Conservation (phyloP, 2,329 filamentous ascomycete species). For the Venturia carpophila region DNA sequence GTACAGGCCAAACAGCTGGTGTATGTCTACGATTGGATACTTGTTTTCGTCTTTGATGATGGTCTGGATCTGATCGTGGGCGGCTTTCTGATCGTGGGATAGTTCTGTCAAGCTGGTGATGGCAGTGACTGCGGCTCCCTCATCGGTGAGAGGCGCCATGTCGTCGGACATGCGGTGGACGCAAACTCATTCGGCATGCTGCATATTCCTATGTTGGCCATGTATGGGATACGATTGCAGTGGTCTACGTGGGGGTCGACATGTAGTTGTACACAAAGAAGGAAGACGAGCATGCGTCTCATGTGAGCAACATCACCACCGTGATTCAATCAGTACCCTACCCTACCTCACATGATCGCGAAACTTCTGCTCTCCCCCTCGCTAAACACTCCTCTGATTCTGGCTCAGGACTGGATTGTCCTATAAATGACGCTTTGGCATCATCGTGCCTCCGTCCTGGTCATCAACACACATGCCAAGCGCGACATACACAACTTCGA, state of each 20-base stretch:
- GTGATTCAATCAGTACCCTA: background rate
- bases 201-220: background rate
- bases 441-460: background rate
- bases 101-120: slow-evolving; percentile 30
- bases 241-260: background rate
- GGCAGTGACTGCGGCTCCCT: slow-evolving; percentile 34
- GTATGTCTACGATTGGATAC: slow-evolving; percentile 36
- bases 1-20: slow-evolving; percentile 35
- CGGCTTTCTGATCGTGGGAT: slow-evolving; percentile 29
- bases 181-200: background rate
- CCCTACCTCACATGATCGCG: background rate
- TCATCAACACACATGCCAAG: background rate
- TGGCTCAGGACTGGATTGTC: background rate
- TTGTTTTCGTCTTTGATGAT: slow-evolving; percentile 30
- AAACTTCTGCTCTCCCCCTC: background rate
- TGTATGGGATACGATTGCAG: background rate
- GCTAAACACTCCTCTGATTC: background rate
- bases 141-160: slow-evolving; percentile 32
- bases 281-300: background rate
- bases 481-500: background rate
- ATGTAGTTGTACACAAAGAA: background rate
- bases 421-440: background rate
- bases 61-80: slow-evolving; percentile 29
- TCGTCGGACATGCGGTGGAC: background rate
- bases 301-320: background rate